phyloP scores from a whole-genome alignment of 208 protist genomes.

The Wallacemonas sp. region DNA sequence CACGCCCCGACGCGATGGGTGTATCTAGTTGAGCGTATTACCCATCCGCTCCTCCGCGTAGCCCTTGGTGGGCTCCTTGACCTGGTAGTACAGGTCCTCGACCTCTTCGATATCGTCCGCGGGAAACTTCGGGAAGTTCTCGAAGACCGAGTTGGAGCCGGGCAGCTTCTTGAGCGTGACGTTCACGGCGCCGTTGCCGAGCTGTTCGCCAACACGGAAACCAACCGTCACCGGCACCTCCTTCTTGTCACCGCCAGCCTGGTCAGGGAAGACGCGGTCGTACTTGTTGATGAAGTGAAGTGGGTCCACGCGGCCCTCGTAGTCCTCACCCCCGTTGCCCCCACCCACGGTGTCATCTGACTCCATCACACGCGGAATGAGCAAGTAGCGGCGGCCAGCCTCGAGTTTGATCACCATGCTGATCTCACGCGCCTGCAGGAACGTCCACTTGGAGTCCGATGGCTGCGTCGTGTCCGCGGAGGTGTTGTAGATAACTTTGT shows the following conservation, averaged over 20 bases:
- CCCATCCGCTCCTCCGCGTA: conserved; percentile 52
- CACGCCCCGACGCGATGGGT: too few relatives aligned
- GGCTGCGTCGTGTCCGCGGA: conserved; percentile 45
- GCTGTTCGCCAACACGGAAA: conserved; percentile 21
- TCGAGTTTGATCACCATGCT: conserved; percentile 56
- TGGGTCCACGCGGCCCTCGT: conserved; percentile 36
- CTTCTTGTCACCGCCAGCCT: conserved; percentile 17
- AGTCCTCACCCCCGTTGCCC: conserved; percentile 29
- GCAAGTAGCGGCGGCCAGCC: conserved; percentile 60
- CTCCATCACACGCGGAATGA: conserved; percentile 80
- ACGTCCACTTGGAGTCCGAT: conserved; percentile 67
- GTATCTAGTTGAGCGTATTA: conserved; percentile 23
- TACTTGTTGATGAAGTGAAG: conserved; percentile 64
- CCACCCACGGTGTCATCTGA: conserved; percentile 33
- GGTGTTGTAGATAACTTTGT: conserved; percentile 66
- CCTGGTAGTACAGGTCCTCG: conserved; percentile 63
- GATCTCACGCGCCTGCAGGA: conserved; percentile 82
- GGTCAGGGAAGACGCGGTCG: conserved; percentile 28
- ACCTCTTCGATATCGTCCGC: conserved; percentile 34
- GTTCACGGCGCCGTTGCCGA: conserved; percentile 17
- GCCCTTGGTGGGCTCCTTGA: conserved; percentile 35
- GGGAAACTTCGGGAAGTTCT: conserved; percentile 88
- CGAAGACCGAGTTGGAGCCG: conserved; percentile 66
- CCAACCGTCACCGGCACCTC: conserved; percentile 72
- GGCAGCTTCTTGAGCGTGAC: conserved; percentile 39